These are phyloP conservation scores for Hyparrhenia diplandra DNA, from an alignment of 176 grass and related monocot species.

Conservation along the genomic window DNA sequence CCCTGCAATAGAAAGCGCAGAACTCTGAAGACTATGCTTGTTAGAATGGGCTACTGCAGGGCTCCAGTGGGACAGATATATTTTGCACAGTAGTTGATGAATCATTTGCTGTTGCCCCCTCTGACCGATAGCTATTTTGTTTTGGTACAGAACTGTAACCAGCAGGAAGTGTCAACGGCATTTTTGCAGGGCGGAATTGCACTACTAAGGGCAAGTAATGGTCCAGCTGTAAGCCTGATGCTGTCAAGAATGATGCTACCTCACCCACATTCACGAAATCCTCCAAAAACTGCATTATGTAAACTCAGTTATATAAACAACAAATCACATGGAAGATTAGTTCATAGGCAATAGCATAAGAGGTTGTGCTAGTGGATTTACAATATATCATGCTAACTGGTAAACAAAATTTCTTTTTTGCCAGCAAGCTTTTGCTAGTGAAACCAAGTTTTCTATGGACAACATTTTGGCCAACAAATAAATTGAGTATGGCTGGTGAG, in stretches of 20 bases:
- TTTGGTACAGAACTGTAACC: slow-evolving; percentile 48
- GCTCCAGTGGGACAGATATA: slow-evolving; percentile 23
- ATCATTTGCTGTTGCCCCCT: slow-evolving; percentile 24
- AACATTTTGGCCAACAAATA: background rate
- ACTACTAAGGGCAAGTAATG: slow-evolving; percentile 73
- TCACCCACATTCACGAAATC: slow-evolving; percentile 91
- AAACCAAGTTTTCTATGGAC: background rate
- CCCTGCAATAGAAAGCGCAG: slow-evolving; percentile 54
- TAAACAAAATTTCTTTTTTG: background rate
- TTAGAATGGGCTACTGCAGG: slow-evolving; percentile 33
- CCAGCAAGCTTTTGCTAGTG: background rate
- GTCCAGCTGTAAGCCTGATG: slow-evolving; percentile 81
- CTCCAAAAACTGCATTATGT: slow-evolving; percentile 75
- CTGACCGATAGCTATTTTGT: slow-evolving; percentile 41
- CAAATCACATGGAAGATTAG: slow-evolving; percentile 14
- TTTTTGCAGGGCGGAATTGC: slow-evolving; percentile 77
- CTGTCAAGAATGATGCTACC: slow-evolving; percentile 82
- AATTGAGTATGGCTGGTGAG: background rate
- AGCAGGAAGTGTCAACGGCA: slow-evolving; percentile 56
- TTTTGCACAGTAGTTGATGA: slow-evolving; percentile 49
- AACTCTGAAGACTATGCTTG: slow-evolving; percentile 56
- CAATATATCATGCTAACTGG: background rate
- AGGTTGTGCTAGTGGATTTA: background rate
- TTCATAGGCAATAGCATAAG: background rate
- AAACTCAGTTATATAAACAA: slow-evolving; percentile 5